phyloP scores from a whole-genome alignment of 192 early-diverging fungal species.

The Funneliformis geosporum region DNA sequence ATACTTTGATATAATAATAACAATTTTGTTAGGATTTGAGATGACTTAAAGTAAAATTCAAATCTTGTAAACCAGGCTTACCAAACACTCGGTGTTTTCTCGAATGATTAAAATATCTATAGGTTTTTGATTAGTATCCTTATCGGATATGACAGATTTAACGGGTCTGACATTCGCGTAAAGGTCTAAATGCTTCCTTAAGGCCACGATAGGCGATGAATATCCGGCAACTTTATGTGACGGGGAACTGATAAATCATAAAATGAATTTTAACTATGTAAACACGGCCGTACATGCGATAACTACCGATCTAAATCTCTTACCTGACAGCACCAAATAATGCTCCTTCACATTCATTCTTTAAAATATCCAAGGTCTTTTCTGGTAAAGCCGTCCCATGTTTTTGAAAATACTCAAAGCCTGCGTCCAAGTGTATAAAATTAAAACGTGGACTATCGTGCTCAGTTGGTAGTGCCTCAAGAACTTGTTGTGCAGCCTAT shows the following conservation, averaged over 20 bases:
- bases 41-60: not conserved
- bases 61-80: slow-evolving; percentile 39
- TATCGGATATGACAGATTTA: slow-evolving; percentile 62
- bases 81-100: slow-evolving; percentile 98
- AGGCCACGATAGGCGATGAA: slow-evolving; percentile 95
- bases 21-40: not conserved
- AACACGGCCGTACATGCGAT: not conserved
- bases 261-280: not conserved
- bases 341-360: slow-evolving; percentile 86
- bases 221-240: slow-evolving; percentile 98
- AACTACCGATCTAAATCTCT: not conserved
- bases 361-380: slow-evolving; percentile 78
- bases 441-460: slow-evolving; percentile 63
- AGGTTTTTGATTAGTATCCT: slow-evolving; percentile 56
- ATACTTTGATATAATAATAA: slow-evolving; percentile 54
- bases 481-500: slow-evolving; percentile 85
- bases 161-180: slow-evolving; percentile 98
- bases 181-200: slow-evolving; percentile 92
- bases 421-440: slow-evolving; percentile 88
- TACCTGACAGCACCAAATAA: slow-evolving; percentile 95
- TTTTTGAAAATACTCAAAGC: slow-evolving; percentile 95
- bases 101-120: slow-evolving; percentile 97
- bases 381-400: slow-evolving; percentile 90
- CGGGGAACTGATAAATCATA: slow-evolving; percentile 70
- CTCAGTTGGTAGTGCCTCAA: slow-evolving; percentile 68